phyloP scores from a whole-genome alignment of 2,329 filamentous ascomycete genomes.

The Paracamarosporium sp. region DNA sequence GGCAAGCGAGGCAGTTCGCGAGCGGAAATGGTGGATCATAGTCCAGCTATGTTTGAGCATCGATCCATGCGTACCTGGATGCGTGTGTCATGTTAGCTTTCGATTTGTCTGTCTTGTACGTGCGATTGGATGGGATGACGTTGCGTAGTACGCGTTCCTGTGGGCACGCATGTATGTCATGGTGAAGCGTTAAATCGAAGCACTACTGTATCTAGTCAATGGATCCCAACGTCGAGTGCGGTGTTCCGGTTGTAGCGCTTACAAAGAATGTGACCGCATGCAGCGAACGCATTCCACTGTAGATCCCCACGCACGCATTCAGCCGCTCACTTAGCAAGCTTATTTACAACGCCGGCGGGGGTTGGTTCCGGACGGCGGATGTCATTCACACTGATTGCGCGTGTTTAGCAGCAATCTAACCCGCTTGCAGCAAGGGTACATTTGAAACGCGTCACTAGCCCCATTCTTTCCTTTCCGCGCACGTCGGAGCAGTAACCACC shows the following conservation, averaged over 20 bases:
- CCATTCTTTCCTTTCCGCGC: background rate
- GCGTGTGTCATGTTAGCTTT: background rate
- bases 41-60: background rate
- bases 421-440: background rate
- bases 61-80: background rate
- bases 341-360: background rate
- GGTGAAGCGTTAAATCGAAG: background rate
- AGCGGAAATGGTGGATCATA: background rate
- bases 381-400: background rate
- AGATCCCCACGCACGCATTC: background rate
- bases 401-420: background rate
- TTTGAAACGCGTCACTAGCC: slow-evolving; percentile 9
- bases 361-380: too few relatives aligned
- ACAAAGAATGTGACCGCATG: too few relatives aligned
- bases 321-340: background rate
- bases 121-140: background rate
- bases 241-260: too few relatives aligned
- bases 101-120: background rate
- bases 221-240: too few relatives aligned
- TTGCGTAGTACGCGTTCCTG: background rate
- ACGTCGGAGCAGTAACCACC: background rate
- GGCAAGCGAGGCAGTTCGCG: background rate
- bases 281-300: too few relatives aligned
- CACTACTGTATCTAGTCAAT: too few relatives aligned
- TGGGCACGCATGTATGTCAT: background rate